Conservation (phyloP, 768 basidiomycete species). For the Termitomyces sp. region DNA sequence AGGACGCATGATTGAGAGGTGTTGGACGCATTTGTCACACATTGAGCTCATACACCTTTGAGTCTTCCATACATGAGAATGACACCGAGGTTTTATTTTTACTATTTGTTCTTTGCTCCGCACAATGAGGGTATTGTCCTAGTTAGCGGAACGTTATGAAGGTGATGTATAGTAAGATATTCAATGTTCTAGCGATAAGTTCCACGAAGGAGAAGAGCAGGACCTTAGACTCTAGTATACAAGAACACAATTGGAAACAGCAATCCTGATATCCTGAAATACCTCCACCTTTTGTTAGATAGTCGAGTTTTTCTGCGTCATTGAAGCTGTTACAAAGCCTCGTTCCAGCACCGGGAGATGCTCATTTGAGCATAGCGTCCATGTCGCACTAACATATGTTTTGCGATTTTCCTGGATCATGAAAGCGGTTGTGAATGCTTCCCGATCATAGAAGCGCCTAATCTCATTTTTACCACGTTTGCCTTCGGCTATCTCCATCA, state of each 20-base stretch:
- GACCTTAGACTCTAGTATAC: not conserved
- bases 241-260: not conserved
- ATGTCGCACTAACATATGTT: not conserved
- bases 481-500: not conserved
- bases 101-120: too few relatives aligned
- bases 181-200: too few relatives aligned
- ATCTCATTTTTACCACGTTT: not conserved
- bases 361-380: not conserved
- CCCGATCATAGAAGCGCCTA: not conserved
- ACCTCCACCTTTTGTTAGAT: not conserved
- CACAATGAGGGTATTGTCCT: not conserved
- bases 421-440: not conserved
- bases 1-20: not conserved
- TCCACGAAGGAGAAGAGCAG: not conserved
- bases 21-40: not conserved
- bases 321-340: not conserved
- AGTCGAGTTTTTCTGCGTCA: not conserved
- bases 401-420: not conserved
- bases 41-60: not conserved
- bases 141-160: not conserved
- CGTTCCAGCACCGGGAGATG: not conserved
- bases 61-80: not conserved
- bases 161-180: not conserved
- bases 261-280: not conserved
- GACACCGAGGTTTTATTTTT: too few relatives aligned